Evolutionary conservation across 1,284 basidiomycete species (phyloP), one percentile per base, ranked within the genome.

Genomic region (Ceratobasidium sp.): DNA sequence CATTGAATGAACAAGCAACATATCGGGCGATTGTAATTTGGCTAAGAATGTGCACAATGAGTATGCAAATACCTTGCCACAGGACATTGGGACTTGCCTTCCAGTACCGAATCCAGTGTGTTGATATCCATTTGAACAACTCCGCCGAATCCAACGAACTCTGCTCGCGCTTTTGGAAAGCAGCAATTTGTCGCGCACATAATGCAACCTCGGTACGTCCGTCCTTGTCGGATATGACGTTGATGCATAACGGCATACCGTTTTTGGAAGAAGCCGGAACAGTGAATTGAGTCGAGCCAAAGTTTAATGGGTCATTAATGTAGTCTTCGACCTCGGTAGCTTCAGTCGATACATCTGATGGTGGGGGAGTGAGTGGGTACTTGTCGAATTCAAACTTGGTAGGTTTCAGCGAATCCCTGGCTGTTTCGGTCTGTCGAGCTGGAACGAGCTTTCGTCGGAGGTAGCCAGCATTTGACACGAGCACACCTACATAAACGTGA

Each of bases 141-240:
- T 52, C 34, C 13, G 53, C 64, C 15, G 65, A 56, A 13, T 68
- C 65, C 4, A 68, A 31, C 32, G 52, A 53, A 12, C 43, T 56
- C 13, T 68, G 47, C 29, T 68, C 53, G 42, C 45, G 42, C 32
- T 53, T 32, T 29, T 68, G 65, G 40, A 68, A 68, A 7, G 43
- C 65, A 40, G 65, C 65, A 56, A 68, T 55, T 32, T 68, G 65
- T 12, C 65, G 65, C 29, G 65, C 65, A n/a, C 65, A 68, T 29
- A 68, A 49, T 29, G 65, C 65, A 4, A 68, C 65, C 32, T 68
- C 65, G n/a, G 65, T 68, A 15, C 65, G 52, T 20, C 65, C 65
- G 29, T 68, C 65, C 43, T 68, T 68, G 65, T 68, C 65, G 13
- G 65, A 68, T 47, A 68, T 68, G n/a, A 68, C 34, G 22, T 68